A percentile compares a stretch with the other conserved stretches of the same genome.
These are phyloP conservation scores for Creolimax fragrantissima DNA, from an alignment of 78 protist species.

Conservation along the genomic window DNA sequence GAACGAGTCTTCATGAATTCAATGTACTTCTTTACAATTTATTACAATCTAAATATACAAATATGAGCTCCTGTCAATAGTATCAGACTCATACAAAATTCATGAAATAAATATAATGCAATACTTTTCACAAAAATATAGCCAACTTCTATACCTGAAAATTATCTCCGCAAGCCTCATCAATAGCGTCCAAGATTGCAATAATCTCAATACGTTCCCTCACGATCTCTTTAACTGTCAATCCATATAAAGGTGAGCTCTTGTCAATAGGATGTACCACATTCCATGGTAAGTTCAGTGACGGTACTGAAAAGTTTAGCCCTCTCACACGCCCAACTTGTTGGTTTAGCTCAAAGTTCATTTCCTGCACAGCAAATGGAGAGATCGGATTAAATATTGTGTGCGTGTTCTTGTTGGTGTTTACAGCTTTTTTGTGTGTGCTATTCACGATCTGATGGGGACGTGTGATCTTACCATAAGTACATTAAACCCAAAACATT, in stretches of 20 bases:
- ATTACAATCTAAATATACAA: too few relatives aligned
- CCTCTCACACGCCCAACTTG: neutral
- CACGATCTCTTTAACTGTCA: neutral
- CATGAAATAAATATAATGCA: too few relatives aligned
- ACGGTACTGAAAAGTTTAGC: neutral
- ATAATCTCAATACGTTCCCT: neutral
- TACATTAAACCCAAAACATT: too few relatives aligned
- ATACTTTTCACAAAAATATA: too few relatives aligned
- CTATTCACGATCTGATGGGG: too few relatives aligned
- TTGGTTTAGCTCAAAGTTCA: constrained; percentile 9
- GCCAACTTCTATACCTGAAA: too few relatives aligned
- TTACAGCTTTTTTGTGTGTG: too few relatives aligned
- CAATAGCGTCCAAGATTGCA: constrained; percentile 2
- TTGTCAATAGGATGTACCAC: neutral
- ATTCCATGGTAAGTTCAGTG: neutral
- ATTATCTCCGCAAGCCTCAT: neutral
- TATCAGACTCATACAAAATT: too few relatives aligned
- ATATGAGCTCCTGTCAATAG: too few relatives aligned
- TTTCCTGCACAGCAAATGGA: neutral
- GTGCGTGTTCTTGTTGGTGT: neutral
- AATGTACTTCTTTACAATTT: too few relatives aligned
- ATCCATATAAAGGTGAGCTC: neutral
- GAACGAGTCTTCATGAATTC: too few relatives aligned
- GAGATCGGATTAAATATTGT: neutral
- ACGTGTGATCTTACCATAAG: too few relatives aligned